A percentile compares a stretch with the other conserved stretches of the same genome.
Evolutionary conservation across 306 rosid genomes (phyloP).

Genomic region (Trifolium pratense): DNA sequence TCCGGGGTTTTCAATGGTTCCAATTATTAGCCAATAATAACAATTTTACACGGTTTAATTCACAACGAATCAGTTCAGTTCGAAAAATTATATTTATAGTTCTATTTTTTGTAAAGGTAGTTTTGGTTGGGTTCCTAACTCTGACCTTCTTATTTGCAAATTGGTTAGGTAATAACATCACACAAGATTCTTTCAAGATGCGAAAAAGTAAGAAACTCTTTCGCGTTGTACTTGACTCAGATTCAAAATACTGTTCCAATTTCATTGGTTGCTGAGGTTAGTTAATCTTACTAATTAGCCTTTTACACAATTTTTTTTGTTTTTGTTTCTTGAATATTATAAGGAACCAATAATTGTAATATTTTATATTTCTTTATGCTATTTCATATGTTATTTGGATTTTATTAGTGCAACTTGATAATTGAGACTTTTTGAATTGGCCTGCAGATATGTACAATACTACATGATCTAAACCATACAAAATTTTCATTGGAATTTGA

Average conservation of each 20-base stretch:
- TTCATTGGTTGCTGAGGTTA: slow-evolving; percentile 61
- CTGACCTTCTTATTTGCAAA: slow-evolving; percentile 34
- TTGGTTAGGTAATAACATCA: slow-evolving; percentile 55
- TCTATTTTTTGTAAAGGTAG: neutral
- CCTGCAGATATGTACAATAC: slow-evolving; percentile 58
- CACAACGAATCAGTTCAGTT: too few relatives aligned
- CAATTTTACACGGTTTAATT: too few relatives aligned
- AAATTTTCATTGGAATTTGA: slow-evolving; percentile 47
- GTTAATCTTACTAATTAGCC: slow-evolving; percentile 18
- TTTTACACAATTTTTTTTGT: neutral
- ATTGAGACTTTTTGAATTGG: slow-evolving; percentile 15
- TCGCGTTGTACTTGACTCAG: slow-evolving; percentile 52
- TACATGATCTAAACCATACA: slow-evolving; percentile 49
- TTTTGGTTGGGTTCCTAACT: neutral
- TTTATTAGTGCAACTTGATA: slow-evolving; percentile 3
- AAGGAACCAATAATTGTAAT: neutral
- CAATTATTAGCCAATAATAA: neutral
- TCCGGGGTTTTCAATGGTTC: too few relatives aligned
- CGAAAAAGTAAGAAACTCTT: slow-evolving; percentile 45
- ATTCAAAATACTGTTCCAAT: slow-evolving; percentile 56
- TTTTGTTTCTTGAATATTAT: slow-evolving; percentile 1
- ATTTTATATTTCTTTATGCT: neutral
- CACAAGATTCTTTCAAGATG: slow-evolving; percentile 56
- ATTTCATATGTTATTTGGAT: slow-evolving; percentile 1
- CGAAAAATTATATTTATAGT: too few relatives aligned